Evolutionary conservation across 805 yeast species (phyloP), one percentile per base, ranked within the genome.

Genomic region (Saccharomycopsis schoenii): DNA sequence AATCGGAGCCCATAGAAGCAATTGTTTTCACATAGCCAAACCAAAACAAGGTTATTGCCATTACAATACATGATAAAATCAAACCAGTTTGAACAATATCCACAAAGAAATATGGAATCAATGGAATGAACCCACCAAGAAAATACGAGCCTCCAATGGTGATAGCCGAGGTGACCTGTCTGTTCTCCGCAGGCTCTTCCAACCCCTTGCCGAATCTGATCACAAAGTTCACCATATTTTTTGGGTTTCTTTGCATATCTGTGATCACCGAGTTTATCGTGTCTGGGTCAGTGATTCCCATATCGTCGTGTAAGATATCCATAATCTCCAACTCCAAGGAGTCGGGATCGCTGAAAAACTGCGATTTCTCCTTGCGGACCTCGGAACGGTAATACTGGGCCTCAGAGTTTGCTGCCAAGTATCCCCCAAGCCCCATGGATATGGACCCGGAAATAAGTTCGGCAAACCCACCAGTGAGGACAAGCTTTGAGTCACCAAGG

Each of bases 361-460:
- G 78, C 68, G 80, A 78, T 69, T 86, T 87, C 70, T 88, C 94
- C 67, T 81, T 78, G 66, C 81, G 82, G 54, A 87, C 92, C 71
- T 86, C 89, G 21, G 86, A 80, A 58, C 78, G 77, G 71, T 86
- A 88, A 72, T 83, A 88, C 70, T 88, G 93, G 25, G 79, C 75
- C 75, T 93, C 99, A 14, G 92, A 84, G 72, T 86, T 87, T 52
- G 99, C 99, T 37, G 98, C 99, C 61, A 93, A 78, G 72, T 83
- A 93, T 37, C 99, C 99, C 62, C 99, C 99, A 60, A 93, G 82
- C 9, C 99, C 98, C 99, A 93, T 93, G 36, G 96, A 88, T 59
- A 93, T 92, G 55, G 98, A 96, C 57, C 99, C 99, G 5, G 97
- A 88, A 2, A 93, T 96, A 67, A 93, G 82, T 76, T 93, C 99